Base-by-base conservation (phyloP, 495 filamentous ascomycete genomes). In the Opeltia flavorubescens region DNA sequence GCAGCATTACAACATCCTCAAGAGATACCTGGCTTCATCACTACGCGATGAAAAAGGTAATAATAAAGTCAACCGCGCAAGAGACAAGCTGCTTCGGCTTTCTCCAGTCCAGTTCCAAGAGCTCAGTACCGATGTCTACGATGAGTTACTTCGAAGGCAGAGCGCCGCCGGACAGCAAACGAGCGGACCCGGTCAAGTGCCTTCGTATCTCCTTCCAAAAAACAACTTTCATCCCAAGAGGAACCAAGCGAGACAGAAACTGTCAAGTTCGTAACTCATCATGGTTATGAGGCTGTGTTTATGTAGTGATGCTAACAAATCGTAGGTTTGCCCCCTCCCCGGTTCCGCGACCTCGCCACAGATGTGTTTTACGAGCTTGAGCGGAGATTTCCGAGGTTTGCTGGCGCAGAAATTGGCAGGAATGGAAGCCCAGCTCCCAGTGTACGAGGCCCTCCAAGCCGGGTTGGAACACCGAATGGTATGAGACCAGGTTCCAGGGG, bases 321-420 rank as follows among this genome's bases (percentile, higher is more conserved):
- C n/a, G n/a, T n/a, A n/a, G n/a, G n/a, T n/a, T 75, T 96, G 6
- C 84, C 86, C 21, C 75, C 82, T 21, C 77, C 81, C 11, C 71
- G 88, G 21, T 98, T 98, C 59, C 73, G 85, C 45, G 89, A 95
- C 53, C 70, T 98, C 4, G 91, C 87, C 12, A 94, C 86, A 17
- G 91, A 98, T 67, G 93, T 98, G 12, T 95, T 87, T 59, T 91
- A 80, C 60, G 91, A 98, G 55, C 63, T 96, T 36, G 91, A 96
- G 64, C 74, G 89, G 36, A 74, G 91, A 25, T 94, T 89, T 64
- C 91, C 91, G 0, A 73, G 79, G 2, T 91, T 95, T 58, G 71
- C 76, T 1, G 77, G 62, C 12, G 72, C 66, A 2, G 81, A 86
- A 44, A 71, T 82, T 25, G 75, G 75, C 20, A 72, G 85, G 8